phyloP scores from a whole-genome alignment of 495 filamentous ascomycete genomes.

The Talaromyces proteolyticus region DNA sequence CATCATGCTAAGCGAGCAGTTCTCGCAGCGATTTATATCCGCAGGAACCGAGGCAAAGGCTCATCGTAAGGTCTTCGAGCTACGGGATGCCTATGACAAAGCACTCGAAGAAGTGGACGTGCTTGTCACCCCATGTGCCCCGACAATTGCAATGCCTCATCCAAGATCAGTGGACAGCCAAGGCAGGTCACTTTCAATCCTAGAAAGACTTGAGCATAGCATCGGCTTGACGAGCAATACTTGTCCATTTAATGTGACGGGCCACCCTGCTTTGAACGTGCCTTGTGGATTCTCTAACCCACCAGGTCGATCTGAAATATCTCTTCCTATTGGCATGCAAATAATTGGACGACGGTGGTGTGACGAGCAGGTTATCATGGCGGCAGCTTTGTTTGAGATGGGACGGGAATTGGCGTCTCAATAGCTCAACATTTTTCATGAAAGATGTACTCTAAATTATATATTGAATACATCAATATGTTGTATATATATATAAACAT shows the following conservation, averaged over 20 bases:
- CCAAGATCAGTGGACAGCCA: slow-evolving; percentile 10
- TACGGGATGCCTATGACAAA: slow-evolving; percentile 38
- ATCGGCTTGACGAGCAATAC: slow-evolving; percentile 49
- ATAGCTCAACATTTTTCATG: too few species aligned
- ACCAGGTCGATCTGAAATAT: slow-evolving; percentile 33
- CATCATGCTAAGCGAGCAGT: too few species aligned
- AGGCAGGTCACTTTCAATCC: slow-evolving; percentile 6
- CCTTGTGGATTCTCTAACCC: slow-evolving; percentile 45
- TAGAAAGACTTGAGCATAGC: slow-evolving; percentile 32
- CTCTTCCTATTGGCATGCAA: slow-evolving; percentile 52
- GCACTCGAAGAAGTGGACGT: slow-evolving; percentile 37
- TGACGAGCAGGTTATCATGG: slow-evolving; percentile 25
- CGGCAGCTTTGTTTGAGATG: slow-evolving; percentile 18
- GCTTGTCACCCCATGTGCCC: slow-evolving; percentile 36
- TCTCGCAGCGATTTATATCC: too few species aligned
- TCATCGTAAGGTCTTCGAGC: slow-evolving; percentile 31
- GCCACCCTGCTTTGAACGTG: slow-evolving; percentile 51
- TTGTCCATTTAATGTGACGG: slow-evolving; percentile 49
- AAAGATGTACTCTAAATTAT: too few species aligned
- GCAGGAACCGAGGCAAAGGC: slow-evolving; percentile 37
- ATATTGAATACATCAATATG: too few species aligned
- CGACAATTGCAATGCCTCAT: slow-evolving; percentile 31
- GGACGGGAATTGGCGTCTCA: too few species aligned
- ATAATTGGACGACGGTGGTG: slow-evolving; percentile 47
- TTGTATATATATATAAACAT: too few species aligned